phyloP scores from a whole-genome alignment of 768 basidiomycete species.

The Aureoboletus auriporus region DNA sequence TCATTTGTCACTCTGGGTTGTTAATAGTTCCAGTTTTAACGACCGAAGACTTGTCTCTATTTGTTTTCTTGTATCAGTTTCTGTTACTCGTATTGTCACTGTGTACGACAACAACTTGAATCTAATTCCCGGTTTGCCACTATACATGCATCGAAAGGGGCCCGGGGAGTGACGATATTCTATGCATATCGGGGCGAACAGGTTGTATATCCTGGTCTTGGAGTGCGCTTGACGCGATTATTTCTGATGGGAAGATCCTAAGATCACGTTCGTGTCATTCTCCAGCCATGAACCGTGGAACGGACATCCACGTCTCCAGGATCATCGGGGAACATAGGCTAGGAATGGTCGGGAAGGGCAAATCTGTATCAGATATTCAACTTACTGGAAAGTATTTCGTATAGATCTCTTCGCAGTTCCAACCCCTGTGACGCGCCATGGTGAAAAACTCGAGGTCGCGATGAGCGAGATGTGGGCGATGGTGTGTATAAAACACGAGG shows the following conservation, averaged over 20 bases:
- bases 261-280: constrained; percentile 33
- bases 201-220: too few relatives aligned
- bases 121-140: too few relatives aligned
- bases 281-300: constrained; percentile 85
- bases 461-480: constrained; percentile 78
- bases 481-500: constrained; percentile 87
- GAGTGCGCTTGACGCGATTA: too few relatives aligned
- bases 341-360: not conserved
- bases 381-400: constrained; percentile 60
- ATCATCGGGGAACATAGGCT: constrained; percentile 93
- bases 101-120: too few relatives aligned
- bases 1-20: too few relatives aligned
- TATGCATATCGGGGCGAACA: too few relatives aligned
- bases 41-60: too few relatives aligned
- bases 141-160: too few relatives aligned
- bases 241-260: too few relatives aligned
- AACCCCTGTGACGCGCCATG: constrained; percentile 57
- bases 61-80: too few relatives aligned
- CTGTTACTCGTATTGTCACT: too few relatives aligned
- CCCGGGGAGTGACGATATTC: not conserved
- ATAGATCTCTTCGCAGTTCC: constrained; percentile 70
- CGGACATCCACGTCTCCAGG: constrained; percentile 72
- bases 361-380: not conserved
- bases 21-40: too few relatives aligned
- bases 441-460: constrained; percentile 81